Percentiles rank a stretch among this genome's conserved stretches.
phyloP scores from a whole-genome alignment of 1,284 basidiomycete genomes.

The Golubevia pallescens region DNA sequence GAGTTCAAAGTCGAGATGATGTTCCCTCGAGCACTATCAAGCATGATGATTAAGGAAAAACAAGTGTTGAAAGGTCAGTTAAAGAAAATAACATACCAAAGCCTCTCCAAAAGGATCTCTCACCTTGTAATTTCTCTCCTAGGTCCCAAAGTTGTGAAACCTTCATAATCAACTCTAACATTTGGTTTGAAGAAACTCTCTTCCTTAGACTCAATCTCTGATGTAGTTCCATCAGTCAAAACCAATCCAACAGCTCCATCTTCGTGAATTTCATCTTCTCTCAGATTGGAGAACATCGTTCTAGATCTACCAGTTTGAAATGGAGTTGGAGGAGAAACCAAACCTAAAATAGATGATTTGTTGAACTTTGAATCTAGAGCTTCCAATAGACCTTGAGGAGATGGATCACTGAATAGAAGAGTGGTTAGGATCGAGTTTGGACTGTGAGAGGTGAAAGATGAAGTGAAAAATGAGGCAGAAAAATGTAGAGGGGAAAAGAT shows the following conservation, averaged over 20 bases:
- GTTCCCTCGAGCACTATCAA: conserved; percentile 40
- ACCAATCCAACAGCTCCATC: conserved; percentile 42
- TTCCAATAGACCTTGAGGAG: conserved; percentile 41
- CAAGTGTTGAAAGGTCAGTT: background rate
- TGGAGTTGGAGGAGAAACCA: conserved; percentile 36
- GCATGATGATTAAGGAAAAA: background rate
- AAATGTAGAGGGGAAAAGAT: too few species aligned
- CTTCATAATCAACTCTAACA: conserved; percentile 23
- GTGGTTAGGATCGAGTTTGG: conserved; percentile 22
- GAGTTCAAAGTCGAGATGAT: conserved; percentile 39
- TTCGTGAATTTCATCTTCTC: conserved; percentile 21
- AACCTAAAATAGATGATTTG: conserved; percentile 25
- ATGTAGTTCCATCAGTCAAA: conserved; percentile 17
- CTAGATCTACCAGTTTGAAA: conserved; percentile 49
- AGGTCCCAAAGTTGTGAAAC: conserved; percentile 35
- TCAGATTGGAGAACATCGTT: conserved; percentile 33
- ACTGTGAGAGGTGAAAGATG: conserved; percentile 5
- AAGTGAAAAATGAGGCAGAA: too few species aligned
- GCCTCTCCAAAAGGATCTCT: background rate
- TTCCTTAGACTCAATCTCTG: conserved; percentile 1
- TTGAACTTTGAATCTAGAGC: conserved; percentile 40
- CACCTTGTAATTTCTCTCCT: conserved; percentile 30
- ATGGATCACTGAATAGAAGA: conserved; percentile 35
- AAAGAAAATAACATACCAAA: too few species aligned
- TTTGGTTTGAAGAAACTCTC: conserved; percentile 20